A percentile compares a stretch with the other conserved stretches of the same genome.
Conservation (phyloP, 768 basidiomycete genomes). For the Tephrocybe sp. region DNA sequence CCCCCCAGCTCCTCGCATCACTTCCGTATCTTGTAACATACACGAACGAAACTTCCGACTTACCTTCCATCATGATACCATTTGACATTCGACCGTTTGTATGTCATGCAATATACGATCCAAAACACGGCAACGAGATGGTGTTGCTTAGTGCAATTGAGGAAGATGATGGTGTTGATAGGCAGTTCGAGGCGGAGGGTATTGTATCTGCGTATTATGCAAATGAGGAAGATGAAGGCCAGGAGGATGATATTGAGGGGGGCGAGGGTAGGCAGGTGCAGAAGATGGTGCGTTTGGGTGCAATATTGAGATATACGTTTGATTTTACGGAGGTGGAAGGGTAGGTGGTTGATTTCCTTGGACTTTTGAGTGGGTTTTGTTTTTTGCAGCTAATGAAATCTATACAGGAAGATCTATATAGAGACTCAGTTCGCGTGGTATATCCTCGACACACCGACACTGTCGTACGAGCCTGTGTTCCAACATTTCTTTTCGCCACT, state of each 20-base stretch:
- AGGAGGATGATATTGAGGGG: constrained; percentile 46
- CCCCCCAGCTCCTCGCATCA: no score
- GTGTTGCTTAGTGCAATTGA: constrained; percentile 48
- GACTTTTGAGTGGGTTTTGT: not conserved
- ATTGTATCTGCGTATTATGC: constrained; percentile 42
- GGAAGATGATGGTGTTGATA: constrained; percentile 35
- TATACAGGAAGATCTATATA: constrained; percentile 57
- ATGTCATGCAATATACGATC: constrained; percentile 60
- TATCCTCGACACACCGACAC: constrained; percentile 47
- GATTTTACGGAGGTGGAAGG: constrained; percentile 48
- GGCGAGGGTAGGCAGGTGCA: constrained; percentile 16
- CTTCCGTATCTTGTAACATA: no score
- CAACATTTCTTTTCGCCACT: constrained; percentile 50
- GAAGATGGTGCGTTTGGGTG: constrained; percentile 44
- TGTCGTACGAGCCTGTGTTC: constrained; percentile 41
- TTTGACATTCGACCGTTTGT: no score
- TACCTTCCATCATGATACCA: no score
- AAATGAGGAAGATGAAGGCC: constrained; percentile 61
- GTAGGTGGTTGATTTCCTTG: constrained; percentile 37
- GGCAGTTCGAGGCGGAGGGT: constrained; percentile 55
- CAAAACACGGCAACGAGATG: constrained; percentile 40
- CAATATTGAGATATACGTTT: constrained; percentile 46
- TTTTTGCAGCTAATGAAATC: not conserved
- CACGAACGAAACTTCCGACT: no score
- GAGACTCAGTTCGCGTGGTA: constrained; percentile 68